Evolutionary conservation across 2,329 filamentous ascomycete genomes (phyloP), one percentile per base, ranked within the genome.

Genomic region (Emergomyces orientalis): DNA sequence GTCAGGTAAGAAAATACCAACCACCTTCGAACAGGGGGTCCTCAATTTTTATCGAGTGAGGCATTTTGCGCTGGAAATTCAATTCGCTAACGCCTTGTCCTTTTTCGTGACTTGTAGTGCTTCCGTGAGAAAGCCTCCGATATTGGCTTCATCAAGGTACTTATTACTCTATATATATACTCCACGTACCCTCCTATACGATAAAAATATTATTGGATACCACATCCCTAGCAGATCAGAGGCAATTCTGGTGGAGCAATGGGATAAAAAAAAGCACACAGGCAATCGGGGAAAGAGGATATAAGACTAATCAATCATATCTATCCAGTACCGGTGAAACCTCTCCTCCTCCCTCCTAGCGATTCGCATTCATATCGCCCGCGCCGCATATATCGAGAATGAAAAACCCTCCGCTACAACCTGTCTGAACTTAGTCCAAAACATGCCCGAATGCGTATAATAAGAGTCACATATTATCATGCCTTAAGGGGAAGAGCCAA

Each of bases 91-190:
- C 56, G n/a, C 30, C 27, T 27, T 60, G 5, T 39, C 19, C 39
- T 27, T 55, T 13, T 55, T 19, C 6, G 47, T 32, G 45, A 27
- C 9, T 14, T 45, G 39, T 82, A 85, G 79, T 87, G 85, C 83
- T 88, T 88, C 82, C 78, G 85, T 72, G 85, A 88, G 81, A 87
- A 87, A 82, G 78, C 80, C 73, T 75, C 77, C 74, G 85, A 88
- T 77, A 87, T 88, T 75, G 85, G 85, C 72, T 88, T 88, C 81
- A 78, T 81, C 78, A 87, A 88, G 84, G 85, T 87, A 65, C 62
- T 63, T 63, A 58, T 39, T 52, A 52, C 13, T 52, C 25, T 32
- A 52, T 30, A 32, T n/a, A 19, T 19, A 32, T 27, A 3, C 11
- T 7, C 27, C 5, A 30, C 25, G 11, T 1, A 49, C 45, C n/a